Evolutionary conservation across 139 green algal genomes (phyloP), one percentile per base, ranked within the genome.

Genomic region (Auxenochlorella pyrenoidosa): DNA sequence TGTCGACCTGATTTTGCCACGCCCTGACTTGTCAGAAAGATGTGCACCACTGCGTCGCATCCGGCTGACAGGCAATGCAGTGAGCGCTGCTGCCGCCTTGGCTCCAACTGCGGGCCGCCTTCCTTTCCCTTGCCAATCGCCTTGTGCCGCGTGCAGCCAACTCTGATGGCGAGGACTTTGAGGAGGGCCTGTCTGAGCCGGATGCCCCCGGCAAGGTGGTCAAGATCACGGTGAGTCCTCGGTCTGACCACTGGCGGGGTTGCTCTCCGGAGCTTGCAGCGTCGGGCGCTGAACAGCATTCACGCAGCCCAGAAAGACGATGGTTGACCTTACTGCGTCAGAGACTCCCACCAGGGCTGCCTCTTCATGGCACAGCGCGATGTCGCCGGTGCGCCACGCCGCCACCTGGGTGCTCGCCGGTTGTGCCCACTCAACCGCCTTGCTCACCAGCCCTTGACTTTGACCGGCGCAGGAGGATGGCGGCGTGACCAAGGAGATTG

Each of bases 401-500:
- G 68, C 68, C 68, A 43, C 5, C 68, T n/a, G 10, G 68, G 24
- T 75, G 68, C 54, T 63, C 16, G 54, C 54, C 47, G 10, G 47
- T 54, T 54, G 8, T 54, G 6, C 47, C 8, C 6, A 54, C 47
- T 18, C n/a, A n/a, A n/a, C n/a, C n/a, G n/a, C n/a, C n/a, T n/a
- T n/a, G n/a, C n/a, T n/a, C n/a, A n/a, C n/a, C n/a, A n/a, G n/a
- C n/a, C n/a, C n/a, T n/a, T n/a, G n/a, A n/a, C 47, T 54, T 6
- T 54, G 47, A 10, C 47, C 47, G 8, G 8, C 88, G 82, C 92
- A 98, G 95, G 83, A 88, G 15, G 97, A 99, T 76, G 95, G 93
- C 34, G 96, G 95, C 41, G 90, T 98, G 2, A 89, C 91, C 36
- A 99, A 99, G 88, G 98, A 96, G 71, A 94, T 98, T 15, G 77